Base-by-base conservation (phyloP, 2,329 filamentous ascomycete species). In the Ophiostoma quercus region DNA sequence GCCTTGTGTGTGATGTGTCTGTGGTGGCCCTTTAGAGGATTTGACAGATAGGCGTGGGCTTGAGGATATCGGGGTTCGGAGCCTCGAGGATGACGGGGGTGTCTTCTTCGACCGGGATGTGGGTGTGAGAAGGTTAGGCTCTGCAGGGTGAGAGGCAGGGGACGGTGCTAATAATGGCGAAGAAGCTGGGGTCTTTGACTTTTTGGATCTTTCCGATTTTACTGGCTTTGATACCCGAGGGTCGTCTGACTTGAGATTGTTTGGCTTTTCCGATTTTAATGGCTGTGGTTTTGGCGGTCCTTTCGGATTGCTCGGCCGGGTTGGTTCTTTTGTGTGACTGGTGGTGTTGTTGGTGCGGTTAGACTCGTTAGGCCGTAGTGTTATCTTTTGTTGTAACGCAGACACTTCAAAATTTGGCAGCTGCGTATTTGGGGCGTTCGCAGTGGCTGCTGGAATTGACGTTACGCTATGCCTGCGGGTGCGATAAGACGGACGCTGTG, bases 61-160 rank as follows among this genome's bases (percentile, higher is more conserved):
- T 66, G 66, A 6, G 12, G n/a, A 32, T 29, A 60, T 60, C 16
- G 66, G 39, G 22, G 19, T 66, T 41, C 22, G 68, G 51, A 62
- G 54, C 12, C 29, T 32, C 22, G 67, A 37, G 3, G 51, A 41
- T 4, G 41, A 39, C 8, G 60, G 8, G 3, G 14, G 34, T 14
- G 62, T 37, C 19, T 22, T 7, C 29, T 7, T 73, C 70, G 37
- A 76, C 74, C 14, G 76, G 77, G 16, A 74, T 75, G 63, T 76
- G 76, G 16, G 76, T 77, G 73, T 74, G 75, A 51, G 74, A 12
- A 25, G 25, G 2, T 19, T 62, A 34, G 25, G 22, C 12, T 62
- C 57, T 62, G 14, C 25, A 65, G 62, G 62, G 32, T 11, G 19
- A n/a, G 62, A 65, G 22, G 62, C 34, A 14, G 34, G n/a, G 19